These are phyloP conservation scores for Blastobotrys mokoenaii DNA, from an alignment of 805 yeast species.

Conservation along the genomic window DNA sequence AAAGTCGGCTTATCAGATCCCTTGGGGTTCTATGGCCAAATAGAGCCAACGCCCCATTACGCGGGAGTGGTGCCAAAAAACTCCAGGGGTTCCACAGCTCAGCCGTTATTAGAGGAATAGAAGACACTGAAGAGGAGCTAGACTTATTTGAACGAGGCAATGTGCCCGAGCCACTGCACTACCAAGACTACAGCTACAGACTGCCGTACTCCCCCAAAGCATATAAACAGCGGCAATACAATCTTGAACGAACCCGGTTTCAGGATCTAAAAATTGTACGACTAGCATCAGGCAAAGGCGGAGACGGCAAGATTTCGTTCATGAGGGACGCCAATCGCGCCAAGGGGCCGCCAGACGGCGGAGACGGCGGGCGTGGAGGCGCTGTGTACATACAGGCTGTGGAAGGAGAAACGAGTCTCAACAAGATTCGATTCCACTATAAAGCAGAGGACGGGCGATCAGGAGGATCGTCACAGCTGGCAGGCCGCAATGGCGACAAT, in stretches of 20 bases:
- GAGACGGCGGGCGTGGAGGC: conserved; percentile 96
- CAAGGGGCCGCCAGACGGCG: conserved; percentile 97
- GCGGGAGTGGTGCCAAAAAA: not conserved
- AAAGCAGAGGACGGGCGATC: conserved; percentile 61
- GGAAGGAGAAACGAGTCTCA: conserved; percentile 60
- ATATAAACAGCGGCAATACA: conserved; percentile 11
- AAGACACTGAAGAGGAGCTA: conserved; percentile 1
- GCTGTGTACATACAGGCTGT: conserved; percentile 75
- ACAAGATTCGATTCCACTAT: conserved; percentile 58
- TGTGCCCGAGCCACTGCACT: conserved; percentile 1
- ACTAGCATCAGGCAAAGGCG: conserved; percentile 75
- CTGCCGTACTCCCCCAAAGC: conserved; percentile 17
- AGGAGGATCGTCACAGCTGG: conserved; percentile 71
- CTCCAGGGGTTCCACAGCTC: not conserved
- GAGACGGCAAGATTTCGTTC: conserved; percentile 81
- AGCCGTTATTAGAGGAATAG: not conserved
- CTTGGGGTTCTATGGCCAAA: too few relatives aligned
- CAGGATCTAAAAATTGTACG: conserved; percentile 63
- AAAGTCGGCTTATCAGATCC: too few relatives aligned
- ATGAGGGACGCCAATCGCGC: conserved; percentile 77
- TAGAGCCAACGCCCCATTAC: too few relatives aligned
- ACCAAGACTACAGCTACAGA: conserved; percentile 6
- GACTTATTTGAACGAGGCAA: not conserved
- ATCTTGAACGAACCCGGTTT: conserved; percentile 27
- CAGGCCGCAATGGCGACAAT: conserved; percentile 81